Evolutionary conservation across 2,329 filamentous ascomycete species (phyloP).

Genomic region (Stachybotrys elegans): DNA sequence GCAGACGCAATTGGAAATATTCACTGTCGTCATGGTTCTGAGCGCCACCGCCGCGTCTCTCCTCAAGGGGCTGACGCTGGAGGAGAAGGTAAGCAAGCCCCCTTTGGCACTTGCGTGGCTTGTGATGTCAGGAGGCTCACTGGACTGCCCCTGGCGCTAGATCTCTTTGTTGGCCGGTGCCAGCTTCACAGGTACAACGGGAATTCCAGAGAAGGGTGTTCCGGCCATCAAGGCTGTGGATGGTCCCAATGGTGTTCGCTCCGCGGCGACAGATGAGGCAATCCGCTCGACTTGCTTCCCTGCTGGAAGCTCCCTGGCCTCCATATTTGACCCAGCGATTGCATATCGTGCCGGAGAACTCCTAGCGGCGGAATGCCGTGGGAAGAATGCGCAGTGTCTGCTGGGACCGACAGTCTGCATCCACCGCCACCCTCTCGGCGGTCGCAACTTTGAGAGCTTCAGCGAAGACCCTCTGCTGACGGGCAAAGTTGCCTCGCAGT

Average conservation of each 20-base stretch:
- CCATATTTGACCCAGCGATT: conserved; percentile 57
- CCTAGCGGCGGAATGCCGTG: conserved; percentile 46
- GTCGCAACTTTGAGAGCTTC: conserved; percentile 43
- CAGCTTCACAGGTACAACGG: conserved; percentile 18
- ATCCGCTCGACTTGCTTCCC: conserved; percentile 26
- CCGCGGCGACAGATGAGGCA: conserved; percentile 20
- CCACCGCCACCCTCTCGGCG: conserved; percentile 41
- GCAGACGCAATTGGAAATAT: no score
- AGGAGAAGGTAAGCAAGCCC: conserved; percentile 12
- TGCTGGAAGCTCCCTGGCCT: conserved; percentile 40
- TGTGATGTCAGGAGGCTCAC: no score
- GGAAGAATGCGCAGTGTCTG: conserved; percentile 66
- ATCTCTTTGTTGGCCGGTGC: conserved; percentile 16
- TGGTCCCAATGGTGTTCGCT: conserved; percentile 29
- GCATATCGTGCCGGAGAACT: conserved; percentile 50
- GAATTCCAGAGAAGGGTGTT: conserved; percentile 11
- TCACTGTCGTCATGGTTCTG: no score
- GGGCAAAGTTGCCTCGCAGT: conserved; percentile 35
- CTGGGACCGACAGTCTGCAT: conserved; percentile 59
- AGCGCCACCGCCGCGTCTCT: no score
- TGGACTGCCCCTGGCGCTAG: conserved; percentile 4
- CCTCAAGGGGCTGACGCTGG: conserved; percentile 10
- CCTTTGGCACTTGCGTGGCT: not conserved
- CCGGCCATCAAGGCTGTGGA: conserved; percentile 20
- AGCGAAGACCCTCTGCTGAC: conserved; percentile 42